Conservation (phyloP, 129 eudicot genomes). For the Silybum marianum region DNA sequence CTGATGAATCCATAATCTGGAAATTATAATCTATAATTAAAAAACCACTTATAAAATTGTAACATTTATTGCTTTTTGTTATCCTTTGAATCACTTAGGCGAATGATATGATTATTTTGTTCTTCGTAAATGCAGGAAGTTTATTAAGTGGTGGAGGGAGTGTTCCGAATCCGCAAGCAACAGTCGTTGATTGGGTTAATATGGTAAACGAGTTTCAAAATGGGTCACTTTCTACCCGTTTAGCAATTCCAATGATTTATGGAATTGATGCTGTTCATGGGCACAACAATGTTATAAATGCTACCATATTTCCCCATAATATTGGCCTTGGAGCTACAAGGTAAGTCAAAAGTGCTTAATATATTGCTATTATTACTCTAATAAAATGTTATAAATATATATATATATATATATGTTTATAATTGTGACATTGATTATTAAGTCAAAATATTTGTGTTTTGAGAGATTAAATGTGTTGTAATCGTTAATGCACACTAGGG, state of each 20-base stretch:
- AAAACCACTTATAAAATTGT: background rate
- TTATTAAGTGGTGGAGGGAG: conserved; percentile 95
- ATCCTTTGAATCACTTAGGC: too few species aligned
- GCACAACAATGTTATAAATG: conserved; percentile 81
- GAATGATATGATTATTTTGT: background rate
- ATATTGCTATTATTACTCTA: background rate
- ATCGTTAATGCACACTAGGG: conserved; percentile 44
- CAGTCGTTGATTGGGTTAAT: conserved; percentile 72
- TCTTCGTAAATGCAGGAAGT: conserved; percentile 56
- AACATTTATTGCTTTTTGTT: background rate
- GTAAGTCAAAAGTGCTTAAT: conserved; percentile 41
- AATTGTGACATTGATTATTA: background rate
- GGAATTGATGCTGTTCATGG: conserved; percentile 97
- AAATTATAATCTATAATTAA: too few species aligned
- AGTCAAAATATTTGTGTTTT: background rate
- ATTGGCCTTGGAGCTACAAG: conserved; percentile 94
- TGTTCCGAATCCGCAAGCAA: conserved; percentile 72
- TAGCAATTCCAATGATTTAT: conserved; percentile 93
- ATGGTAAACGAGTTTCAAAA: conserved; percentile 85
- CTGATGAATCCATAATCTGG: background rate
- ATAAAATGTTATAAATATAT: too few species aligned
- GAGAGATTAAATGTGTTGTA: conserved; percentile 7
- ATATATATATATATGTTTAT: background rate
- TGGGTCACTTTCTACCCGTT: conserved; percentile 71
- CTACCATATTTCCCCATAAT: conserved; percentile 90